These are phyloP conservation scores for Morella rubra DNA, from an alignment of 306 rosid genomes.

Conservation along the genomic window DNA sequence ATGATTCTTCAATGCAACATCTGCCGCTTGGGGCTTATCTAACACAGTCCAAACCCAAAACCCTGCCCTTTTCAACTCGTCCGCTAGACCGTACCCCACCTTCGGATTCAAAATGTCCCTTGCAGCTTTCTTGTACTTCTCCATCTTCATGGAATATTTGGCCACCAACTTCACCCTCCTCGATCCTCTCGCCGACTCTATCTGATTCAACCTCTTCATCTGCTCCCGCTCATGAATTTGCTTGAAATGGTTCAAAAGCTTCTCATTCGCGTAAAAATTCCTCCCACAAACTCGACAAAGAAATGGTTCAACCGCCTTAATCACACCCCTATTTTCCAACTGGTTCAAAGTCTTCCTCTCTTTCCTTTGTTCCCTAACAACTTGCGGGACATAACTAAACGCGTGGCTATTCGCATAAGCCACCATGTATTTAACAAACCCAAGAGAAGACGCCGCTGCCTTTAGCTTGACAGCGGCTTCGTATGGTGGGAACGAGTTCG, in stretches of 20 bases:
- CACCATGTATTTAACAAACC: conserved; percentile 58
- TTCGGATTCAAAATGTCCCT: conserved; percentile 58
- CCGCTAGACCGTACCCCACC: conserved; percentile 59
- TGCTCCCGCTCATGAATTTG: conserved; percentile 73
- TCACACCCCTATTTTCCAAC: conserved; percentile 55
- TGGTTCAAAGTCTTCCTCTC: conserved; percentile 45
- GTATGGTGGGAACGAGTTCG: conserved; percentile 62
- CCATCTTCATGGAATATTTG: conserved; percentile 85
- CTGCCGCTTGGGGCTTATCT: conserved; percentile 54
- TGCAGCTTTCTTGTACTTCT: conserved; percentile 68
- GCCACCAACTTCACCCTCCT: conserved; percentile 72
- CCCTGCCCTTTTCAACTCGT: conserved; percentile 71
- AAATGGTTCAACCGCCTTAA: conserved; percentile 49
- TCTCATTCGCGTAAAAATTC: conserved; percentile 60
- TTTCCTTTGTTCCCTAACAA: conserved; percentile 48
- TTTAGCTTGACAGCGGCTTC: conserved; percentile 73
- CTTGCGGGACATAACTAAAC: conserved; percentile 51
- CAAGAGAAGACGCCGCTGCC: conserved; percentile 63
- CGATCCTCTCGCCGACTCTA: conserved; percentile 72
- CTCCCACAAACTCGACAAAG: conserved; percentile 80
- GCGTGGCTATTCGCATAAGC: conserved; percentile 69
- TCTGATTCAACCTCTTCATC: conserved; percentile 60
- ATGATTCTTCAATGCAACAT: conserved; percentile 48
- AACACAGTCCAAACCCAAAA: conserved; percentile 55
- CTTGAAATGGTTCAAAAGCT: conserved; percentile 76